These are phyloP conservation scores for Globisporangium irregulare DNA, from an alignment of 352 stramenopile species.

Conservation along the genomic window DNA sequence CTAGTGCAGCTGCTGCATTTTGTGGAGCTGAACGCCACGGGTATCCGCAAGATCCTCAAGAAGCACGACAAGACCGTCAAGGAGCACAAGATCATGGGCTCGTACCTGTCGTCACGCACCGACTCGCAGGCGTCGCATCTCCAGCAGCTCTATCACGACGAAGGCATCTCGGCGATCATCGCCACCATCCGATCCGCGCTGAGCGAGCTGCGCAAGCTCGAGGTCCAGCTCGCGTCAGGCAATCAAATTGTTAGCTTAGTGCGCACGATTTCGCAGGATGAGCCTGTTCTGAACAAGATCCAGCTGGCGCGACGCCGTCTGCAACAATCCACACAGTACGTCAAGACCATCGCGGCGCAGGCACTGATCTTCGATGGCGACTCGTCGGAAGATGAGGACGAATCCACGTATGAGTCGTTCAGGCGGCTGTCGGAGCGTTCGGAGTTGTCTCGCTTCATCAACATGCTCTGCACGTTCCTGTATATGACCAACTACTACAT, in stretches of 20 bases:
- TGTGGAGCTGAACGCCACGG: constrained; percentile 84
- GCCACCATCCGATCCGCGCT: constrained; percentile 72
- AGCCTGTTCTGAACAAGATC: constrained; percentile 75
- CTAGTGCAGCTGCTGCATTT: constrained; percentile 82
- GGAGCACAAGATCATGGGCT: constrained; percentile 82
- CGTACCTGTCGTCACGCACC: constrained; percentile 76
- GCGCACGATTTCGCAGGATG: constrained; percentile 71
- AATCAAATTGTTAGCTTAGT: constrained; percentile 15
- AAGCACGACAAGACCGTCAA: constrained; percentile 88
- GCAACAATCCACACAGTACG: constrained; percentile 82
- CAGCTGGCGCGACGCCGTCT: constrained; percentile 56
- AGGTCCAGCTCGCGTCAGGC: constrained; percentile 32
- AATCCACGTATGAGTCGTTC: constrained; percentile 59
- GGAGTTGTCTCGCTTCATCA: constrained; percentile 84
- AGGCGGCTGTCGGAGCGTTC: constrained; percentile 45
- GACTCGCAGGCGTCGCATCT: constrained; percentile 82
- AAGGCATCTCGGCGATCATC: constrained; percentile 87
- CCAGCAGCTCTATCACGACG: constrained; percentile 84
- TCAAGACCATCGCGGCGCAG: constrained; percentile 77
- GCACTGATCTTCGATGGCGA: constrained; percentile 82
- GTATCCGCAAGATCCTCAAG: constrained; percentile 89
- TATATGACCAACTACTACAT: constrained; percentile 99
- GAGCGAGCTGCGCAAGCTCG: constrained; percentile 49
- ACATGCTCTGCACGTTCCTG: constrained; percentile 94
- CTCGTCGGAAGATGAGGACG: constrained; percentile 81